Base-by-base conservation (phyloP, 192 early-diverging fungal species). In the Coemansia biformis region DNA sequence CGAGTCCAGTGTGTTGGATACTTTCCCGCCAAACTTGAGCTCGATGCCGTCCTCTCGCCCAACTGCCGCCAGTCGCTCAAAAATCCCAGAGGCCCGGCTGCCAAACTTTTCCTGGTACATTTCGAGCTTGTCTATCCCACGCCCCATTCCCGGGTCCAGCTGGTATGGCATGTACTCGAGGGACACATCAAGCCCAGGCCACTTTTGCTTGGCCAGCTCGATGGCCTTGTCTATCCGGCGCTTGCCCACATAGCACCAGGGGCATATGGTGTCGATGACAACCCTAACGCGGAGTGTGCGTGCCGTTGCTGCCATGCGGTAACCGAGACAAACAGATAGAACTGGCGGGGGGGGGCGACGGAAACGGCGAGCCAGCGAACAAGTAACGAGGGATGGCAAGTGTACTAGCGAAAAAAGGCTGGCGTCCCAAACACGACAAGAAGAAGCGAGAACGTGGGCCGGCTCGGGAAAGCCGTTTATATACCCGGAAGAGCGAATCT, bases 231-330 rank as follows among this genome's bases (percentile, higher is more conserved):
- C 83, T 9, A 90, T 60, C 32, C 85, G 83, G 14, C 79, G 79
- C 59, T 87, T 86, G 47, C 88, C 86, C 16, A 90, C 54, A 51
- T 77, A 90, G 57, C 85, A 90, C 84, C 84, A 87, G 2, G 85
- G 87, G 48, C 86, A 90, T 22, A 82, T 53, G 22, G 71, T 85
- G 68, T 89, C 87, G 7, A 73, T 72, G 26, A 85, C 79, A 28
- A 85, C 59, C 12, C 79, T 75, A 28, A 86, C 81, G n/a, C 65
- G 62, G 49, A 84, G 63, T 11, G 62, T 56, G 6, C 3, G 24
- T 26, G 24, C 24, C 2, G 24, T 6, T 6, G 24, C 6, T 26
- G 24, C 24, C 24, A 26, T 26, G n/a, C n/a, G n/a, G n/a, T n/a
- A n/a, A n/a, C n/a, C n/a, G n/a, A n/a, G n/a, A n/a, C n/a, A n/a